Evolutionary conservation across 331 rosid genomes (phyloP).

Genomic region (Quercus tomentella): DNA sequence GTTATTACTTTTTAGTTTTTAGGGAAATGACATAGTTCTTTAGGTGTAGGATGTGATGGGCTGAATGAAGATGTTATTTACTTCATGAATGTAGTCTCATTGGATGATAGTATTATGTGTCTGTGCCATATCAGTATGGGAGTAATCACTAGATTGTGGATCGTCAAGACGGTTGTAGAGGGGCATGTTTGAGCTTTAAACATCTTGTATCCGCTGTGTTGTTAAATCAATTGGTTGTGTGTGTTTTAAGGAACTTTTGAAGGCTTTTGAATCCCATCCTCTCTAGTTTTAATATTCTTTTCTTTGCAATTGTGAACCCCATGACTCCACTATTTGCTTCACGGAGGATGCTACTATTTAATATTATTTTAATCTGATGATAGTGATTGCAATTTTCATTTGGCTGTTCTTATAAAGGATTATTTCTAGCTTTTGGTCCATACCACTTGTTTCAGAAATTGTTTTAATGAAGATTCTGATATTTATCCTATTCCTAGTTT

Average conservation of each 20-base stretch:
- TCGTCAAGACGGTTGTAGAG: neutral
- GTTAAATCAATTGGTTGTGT: neutral
- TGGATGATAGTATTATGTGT: neutral
- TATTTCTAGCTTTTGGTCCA: neutral
- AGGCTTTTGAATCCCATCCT: neutral
- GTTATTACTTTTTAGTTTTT: neutral
- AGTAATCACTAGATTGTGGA: neutral
- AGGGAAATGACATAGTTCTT: neutral
- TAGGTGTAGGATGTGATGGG: neutral
- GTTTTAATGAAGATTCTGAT: slow-evolving; percentile 4
- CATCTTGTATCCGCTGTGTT: neutral
- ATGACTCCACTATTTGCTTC: too few relatives aligned
- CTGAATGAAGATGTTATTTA: neutral
- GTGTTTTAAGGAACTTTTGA: neutral
- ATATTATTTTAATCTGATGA: too few relatives aligned
- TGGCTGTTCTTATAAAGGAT: neutral
- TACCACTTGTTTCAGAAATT: neutral
- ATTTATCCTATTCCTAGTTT: neutral
- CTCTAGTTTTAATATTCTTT: too few relatives aligned
- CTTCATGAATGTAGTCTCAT: neutral
- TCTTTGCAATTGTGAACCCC: neutral
- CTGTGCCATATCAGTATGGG: neutral
- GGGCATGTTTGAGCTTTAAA: neutral
- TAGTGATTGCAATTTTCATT: too few relatives aligned
- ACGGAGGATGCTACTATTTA: too few relatives aligned